phyloP scores from a whole-genome alignment of 371 early-diverging fungal species.

The Entomophthora muscae region DNA sequence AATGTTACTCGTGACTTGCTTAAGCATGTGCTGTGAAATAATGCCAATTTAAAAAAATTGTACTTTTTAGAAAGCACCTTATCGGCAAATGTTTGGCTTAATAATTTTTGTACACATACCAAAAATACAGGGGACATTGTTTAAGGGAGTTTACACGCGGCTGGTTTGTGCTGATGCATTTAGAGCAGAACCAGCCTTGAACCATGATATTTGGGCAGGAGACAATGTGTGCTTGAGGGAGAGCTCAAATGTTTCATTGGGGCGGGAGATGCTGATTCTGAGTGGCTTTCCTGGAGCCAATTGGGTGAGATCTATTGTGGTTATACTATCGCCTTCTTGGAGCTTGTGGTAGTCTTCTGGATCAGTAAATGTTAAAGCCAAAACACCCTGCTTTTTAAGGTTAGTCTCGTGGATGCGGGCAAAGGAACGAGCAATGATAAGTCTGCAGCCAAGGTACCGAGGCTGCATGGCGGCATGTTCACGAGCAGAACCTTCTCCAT shows the following conservation, averaged over 20 bases:
- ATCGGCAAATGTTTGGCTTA: too few relatives aligned
- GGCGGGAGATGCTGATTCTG: slow-evolving; percentile 21
- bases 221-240: slow-evolving; percentile 77
- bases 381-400: slow-evolving; percentile 92
- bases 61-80: too few relatives aligned
- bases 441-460: slow-evolving; percentile 68
- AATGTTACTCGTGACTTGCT: too few relatives aligned
- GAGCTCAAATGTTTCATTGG: slow-evolving; percentile 36
- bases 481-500: slow-evolving; percentile 94
- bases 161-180: slow-evolving; percentile 19
- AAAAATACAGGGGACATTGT: neutral
- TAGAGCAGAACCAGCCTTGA: slow-evolving; percentile 79
- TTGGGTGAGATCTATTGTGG: slow-evolving; percentile 54
- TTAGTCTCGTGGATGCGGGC: slow-evolving; percentile 98
- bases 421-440: slow-evolving; percentile 79
- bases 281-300: slow-evolving; percentile 39
- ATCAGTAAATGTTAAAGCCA: slow-evolving; percentile 80
- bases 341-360: slow-evolving; percentile 64
- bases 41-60: too few relatives aligned
- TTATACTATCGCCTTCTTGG: slow-evolving; percentile 57
- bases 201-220: slow-evolving; percentile 83
- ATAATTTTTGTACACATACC: too few relatives aligned
- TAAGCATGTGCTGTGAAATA: too few relatives aligned
- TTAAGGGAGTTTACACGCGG: neutral
- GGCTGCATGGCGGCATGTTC: slow-evolving; percentile 91